Conservation (phyloP, 179 eudicot species). For the Patellifolia procumbens region DNA sequence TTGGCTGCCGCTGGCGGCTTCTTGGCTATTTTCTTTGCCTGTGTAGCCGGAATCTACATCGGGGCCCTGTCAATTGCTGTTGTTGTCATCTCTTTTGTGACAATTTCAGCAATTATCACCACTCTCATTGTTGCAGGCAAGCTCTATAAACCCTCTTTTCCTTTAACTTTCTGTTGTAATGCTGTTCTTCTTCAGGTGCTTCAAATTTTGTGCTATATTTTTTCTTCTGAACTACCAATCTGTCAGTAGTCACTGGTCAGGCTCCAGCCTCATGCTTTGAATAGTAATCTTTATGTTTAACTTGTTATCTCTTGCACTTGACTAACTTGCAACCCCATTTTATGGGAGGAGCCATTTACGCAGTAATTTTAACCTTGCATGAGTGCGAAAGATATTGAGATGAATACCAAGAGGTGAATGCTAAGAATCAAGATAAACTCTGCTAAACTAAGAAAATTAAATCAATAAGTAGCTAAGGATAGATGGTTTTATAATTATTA, state of each 20-base stretch:
- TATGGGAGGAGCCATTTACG: neutral
- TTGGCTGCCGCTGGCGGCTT: constrained; percentile 87
- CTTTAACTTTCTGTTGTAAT: neutral
- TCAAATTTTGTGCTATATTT: neutral
- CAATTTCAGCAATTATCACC: constrained; percentile 60
- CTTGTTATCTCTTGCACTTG: neutral
- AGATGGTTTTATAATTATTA: too few species aligned
- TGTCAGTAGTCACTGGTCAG: neutral
- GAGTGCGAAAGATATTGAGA: neutral
- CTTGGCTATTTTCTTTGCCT: constrained; percentile 89
- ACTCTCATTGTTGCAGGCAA: constrained; percentile 61
- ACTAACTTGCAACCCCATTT: neutral
- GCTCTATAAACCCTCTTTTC: neutral
- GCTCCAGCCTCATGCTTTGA: neutral
- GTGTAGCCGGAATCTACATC: constrained; percentile 62
- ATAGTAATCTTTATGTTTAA: neutral
- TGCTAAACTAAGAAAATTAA: too few species aligned
- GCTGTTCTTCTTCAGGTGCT: neutral
- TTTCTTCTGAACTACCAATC: neutral
- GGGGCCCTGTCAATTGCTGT: constrained; percentile 71
- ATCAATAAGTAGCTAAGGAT: too few species aligned
- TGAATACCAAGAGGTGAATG: neutral
- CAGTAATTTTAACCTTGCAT: neutral
- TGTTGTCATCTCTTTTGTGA: constrained; percentile 65
- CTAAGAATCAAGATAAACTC: too few species aligned